Evolutionary conservation across 768 basidiomycete genomes (phyloP).

Genomic region (Russula lepida): DNA sequence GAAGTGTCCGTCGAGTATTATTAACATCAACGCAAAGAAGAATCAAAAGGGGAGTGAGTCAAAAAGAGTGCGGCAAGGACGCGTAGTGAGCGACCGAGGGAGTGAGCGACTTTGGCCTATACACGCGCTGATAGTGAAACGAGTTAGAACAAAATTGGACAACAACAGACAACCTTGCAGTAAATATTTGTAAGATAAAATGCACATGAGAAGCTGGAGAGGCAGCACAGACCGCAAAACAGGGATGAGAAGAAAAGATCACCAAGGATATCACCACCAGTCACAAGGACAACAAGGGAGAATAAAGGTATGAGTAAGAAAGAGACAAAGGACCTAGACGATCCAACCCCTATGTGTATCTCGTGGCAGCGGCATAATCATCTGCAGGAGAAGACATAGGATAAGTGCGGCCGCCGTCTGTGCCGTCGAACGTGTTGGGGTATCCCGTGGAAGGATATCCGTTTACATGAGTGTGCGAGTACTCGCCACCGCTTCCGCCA

Average conservation of each 20-base stretch:
- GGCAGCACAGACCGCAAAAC: not conserved
- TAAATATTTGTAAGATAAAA: slow-evolving; percentile 22
- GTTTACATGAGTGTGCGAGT: slow-evolving; percentile 10
- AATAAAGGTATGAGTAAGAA: not conserved
- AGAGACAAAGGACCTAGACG: not conserved
- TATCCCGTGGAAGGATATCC: slow-evolving; percentile 3
- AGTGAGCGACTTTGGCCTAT: not conserved
- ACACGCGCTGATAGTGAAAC: not conserved
- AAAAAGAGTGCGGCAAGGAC: not conserved
- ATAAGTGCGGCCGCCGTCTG: not conserved
- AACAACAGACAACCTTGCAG: slow-evolving; percentile 10
- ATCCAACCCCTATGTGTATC: slow-evolving; percentile 4
- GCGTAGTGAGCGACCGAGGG: not conserved
- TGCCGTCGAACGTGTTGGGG: slow-evolving; percentile 5
- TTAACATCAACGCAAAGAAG: not conserved
- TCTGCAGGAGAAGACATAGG: slow-evolving; percentile 9
- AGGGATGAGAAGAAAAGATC: slow-evolving; percentile 1
- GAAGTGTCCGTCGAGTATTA: slow-evolving; percentile 7
- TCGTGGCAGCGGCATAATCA: slow-evolving; percentile 5
- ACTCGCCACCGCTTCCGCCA: slow-evolving; percentile 1
- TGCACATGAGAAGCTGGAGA: slow-evolving; percentile 6
- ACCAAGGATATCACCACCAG: slow-evolving; percentile 11
- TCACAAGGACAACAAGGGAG: slow-evolving; percentile 3
- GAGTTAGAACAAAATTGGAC: not conserved
- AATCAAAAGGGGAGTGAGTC: not conserved